Base-by-base conservation (phyloP, 2,329 filamentous ascomycete genomes). In the Aspergillus phoenicis region DNA sequence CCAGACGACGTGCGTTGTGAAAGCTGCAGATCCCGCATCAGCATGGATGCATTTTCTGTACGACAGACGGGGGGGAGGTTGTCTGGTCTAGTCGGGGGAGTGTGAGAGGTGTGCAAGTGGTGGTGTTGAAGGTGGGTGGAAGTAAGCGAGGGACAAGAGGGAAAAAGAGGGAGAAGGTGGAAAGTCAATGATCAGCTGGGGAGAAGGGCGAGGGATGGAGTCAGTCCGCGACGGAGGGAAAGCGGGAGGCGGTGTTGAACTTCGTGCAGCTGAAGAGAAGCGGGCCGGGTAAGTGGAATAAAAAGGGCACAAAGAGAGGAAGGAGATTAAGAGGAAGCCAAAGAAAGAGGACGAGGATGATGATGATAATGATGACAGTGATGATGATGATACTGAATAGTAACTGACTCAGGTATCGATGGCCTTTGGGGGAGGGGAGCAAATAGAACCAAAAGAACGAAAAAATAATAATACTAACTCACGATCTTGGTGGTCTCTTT, bases 1-100 rank as follows among this genome's bases (percentile, higher is more conserved):
- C 36, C 49, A 48, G 51, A 33, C 51, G 45, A 61, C 57, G 62
- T 58, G 51, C 54, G 59, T 51, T 62, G 61, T 56, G 57, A 30
- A 48, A 57, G 57, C 51, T 56, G 62, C 62, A 64, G 60, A 64
- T 60, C 62, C 45, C 45, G 61, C 60, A 59, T 64, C 60, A 52
- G 57, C 33, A 53, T 52, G 36, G 61, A 62, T 58, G 43, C 49
- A 38, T 57, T 56, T 58, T 58, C 57, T 52, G 62, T 62, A 64
- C 57, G 52, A 62, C 59, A 57, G 53, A 47, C 53, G 41, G 39
- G 39, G 53, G 53, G 52, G 53, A 26, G 52, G 39, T 26, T 39
- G 53, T 51, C 39, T 56, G 39, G 55, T 43, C 45, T 55, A 63
- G 53, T 61, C 57, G 52, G 52, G 52, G 52, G 58, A 30, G 28